phyloP scores from a whole-genome alignment of 257 asterid genomes.

The Nicotiana undulata region DNA sequence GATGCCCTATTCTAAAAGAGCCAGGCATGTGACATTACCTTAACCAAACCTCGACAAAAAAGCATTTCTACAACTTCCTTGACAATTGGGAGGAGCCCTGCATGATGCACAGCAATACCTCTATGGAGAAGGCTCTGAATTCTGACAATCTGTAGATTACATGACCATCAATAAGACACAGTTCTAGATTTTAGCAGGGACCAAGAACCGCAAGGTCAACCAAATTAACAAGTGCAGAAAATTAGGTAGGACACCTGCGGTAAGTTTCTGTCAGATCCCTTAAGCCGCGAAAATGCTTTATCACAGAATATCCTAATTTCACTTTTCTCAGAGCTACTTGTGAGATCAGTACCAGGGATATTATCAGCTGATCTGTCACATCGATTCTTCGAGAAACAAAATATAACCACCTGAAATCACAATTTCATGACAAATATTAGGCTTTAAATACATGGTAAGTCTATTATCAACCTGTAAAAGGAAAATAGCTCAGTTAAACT shows the following conservation, averaged over 20 bases:
- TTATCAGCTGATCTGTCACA: constrained; percentile 92
- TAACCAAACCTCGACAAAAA: constrained; percentile 93
- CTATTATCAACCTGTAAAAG: neutral
- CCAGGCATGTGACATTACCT: constrained; percentile 40
- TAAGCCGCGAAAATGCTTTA: constrained; percentile 92
- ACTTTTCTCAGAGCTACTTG: constrained; percentile 90
- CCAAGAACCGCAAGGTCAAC: neutral
- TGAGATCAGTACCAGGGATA: constrained; percentile 83
- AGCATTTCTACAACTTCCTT: constrained; percentile 99
- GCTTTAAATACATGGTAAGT: neutral
- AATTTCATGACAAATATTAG: neutral
- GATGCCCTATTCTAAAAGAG: neutral
- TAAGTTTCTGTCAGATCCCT: constrained; percentile 93
- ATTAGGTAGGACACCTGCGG: constrained; percentile 67
- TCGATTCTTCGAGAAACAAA: constrained; percentile 92
- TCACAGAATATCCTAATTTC: constrained; percentile 92
- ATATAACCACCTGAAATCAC: constrained; percentile 45
- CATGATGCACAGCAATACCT: constrained; percentile 98
- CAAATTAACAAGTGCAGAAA: neutral
- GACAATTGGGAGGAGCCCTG: constrained; percentile 95
- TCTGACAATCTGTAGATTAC: constrained; percentile 66
- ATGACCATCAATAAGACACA: constrained; percentile 10
- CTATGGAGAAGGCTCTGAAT: constrained; percentile 87
- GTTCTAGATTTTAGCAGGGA: neutral
- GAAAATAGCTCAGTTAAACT: neutral